Percentiles rank a stretch among this genome's conserved stretches.
Evolutionary conservation across 129 eudicot species (phyloP).

Genomic region (Helianthus tuberosus): DNA sequence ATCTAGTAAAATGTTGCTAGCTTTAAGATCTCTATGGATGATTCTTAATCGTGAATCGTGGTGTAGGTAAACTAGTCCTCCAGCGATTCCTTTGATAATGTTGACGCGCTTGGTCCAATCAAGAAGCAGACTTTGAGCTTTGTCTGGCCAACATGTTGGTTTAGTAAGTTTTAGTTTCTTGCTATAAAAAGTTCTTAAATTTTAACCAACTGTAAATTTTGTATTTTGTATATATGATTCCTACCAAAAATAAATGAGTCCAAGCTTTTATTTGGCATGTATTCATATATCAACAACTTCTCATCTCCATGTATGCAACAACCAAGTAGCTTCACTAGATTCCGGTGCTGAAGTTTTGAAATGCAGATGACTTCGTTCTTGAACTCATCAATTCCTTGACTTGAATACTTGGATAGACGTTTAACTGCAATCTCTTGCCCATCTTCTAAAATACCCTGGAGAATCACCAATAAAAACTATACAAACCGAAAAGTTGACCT

Average conservation of each 20-base stretch:
- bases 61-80: conserved; percentile 39
- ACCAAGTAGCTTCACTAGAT: conserved; percentile 54
- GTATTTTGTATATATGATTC: conserved; percentile 14
- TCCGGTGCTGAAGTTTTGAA: conserved; percentile 46
- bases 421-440: conserved; percentile 40
- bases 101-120: conserved; percentile 35
- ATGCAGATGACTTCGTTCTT: conserved; percentile 42
- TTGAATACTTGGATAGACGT: conserved; percentile 41
- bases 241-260: conserved; percentile 43
- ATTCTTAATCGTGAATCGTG: conserved; percentile 42
- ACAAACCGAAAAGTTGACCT: not conserved
- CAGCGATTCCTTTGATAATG: conserved; percentile 40
- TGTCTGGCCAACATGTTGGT: conserved; percentile 17
- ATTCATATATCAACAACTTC: conserved; percentile 40
- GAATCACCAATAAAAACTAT: conserved; percentile 14
- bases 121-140: conserved; percentile 4
- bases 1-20: conserved; percentile 41
- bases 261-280: conserved; percentile 53
- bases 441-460: conserved; percentile 45
- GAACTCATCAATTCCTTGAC: conserved; percentile 40
- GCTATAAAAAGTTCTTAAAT: too few relatives aligned
- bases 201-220: too few relatives aligned
- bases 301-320: conserved; percentile 45
- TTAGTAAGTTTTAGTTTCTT: not conserved
- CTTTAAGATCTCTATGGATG: conserved; percentile 48